These are phyloP conservation scores for Russula griseocarnosa DNA, from an alignment of 768 basidiomycete species.

Conservation along the genomic window DNA sequence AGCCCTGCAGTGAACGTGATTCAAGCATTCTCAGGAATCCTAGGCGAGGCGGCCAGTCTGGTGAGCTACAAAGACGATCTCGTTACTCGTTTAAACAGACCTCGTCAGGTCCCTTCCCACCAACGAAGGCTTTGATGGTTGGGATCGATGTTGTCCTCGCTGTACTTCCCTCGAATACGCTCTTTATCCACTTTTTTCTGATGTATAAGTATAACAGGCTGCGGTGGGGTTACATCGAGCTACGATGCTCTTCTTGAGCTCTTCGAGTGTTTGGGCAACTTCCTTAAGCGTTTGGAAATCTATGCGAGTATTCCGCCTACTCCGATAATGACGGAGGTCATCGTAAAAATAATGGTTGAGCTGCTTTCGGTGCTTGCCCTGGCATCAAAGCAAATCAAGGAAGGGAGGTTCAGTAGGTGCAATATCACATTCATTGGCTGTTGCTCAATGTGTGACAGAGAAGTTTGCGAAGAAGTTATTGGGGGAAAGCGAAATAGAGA, in stretches of 20 bases:
- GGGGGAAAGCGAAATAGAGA: constrained; percentile 1
- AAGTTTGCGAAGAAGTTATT: background rate
- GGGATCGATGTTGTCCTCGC: background rate
- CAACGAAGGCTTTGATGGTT: background rate
- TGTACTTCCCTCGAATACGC: background rate
- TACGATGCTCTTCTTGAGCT: background rate
- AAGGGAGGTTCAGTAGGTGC: constrained; percentile 8
- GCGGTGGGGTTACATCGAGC: background rate
- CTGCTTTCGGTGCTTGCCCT: background rate
- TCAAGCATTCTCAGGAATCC: background rate
- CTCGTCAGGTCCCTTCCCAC: background rate
- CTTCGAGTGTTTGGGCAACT: background rate
- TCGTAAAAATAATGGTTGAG: background rate
- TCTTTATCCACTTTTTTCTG: background rate
- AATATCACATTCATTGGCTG: no score
- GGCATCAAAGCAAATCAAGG: constrained; percentile 5
- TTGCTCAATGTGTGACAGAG: background rate
- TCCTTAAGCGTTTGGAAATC: background rate
- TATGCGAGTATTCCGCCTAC: background rate
- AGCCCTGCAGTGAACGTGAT: background rate
- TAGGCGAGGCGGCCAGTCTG: background rate
- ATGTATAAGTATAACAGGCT: background rate
- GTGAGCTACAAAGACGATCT: background rate
- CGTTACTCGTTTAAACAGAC: background rate
- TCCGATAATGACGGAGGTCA: background rate